Percentiles rank a stretch among this genome's conserved stretches.
Conservation (phyloP, 768 basidiomycete species). For the Cystobasidium ongulense region DNA sequence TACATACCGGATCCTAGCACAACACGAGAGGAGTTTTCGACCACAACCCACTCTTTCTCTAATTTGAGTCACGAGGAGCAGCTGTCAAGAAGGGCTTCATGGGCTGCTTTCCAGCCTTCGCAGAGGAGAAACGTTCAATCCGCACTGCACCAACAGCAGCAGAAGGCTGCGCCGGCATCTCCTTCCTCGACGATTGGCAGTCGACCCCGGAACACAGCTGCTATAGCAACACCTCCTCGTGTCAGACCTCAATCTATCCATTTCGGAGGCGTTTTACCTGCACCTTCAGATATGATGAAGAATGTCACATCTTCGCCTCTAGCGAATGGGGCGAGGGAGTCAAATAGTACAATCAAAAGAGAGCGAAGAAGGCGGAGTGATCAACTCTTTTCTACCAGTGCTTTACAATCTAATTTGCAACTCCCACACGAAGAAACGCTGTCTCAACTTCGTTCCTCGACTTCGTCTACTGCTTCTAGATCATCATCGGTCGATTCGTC, state of each 20-base stretch:
- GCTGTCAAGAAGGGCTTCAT: background rate
- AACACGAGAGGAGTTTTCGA: background rate
- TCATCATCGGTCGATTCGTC: background rate
- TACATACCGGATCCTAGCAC: background rate
- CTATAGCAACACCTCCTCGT: background rate
- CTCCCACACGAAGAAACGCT: background rate
- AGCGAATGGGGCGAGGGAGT: background rate
- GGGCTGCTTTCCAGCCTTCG: background rate
- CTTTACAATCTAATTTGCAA: background rate
- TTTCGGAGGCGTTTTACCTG: background rate
- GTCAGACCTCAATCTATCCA: background rate
- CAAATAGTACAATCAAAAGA: conserved; percentile 3
- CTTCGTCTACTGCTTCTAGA: background rate
- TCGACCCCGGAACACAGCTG: background rate
- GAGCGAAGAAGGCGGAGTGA: conserved; percentile 1
- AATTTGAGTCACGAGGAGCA: background rate
- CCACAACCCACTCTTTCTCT: background rate
- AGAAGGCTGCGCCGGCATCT: no score
- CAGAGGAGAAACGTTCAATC: background rate
- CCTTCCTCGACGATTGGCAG: background rate
- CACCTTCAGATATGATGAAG: background rate
- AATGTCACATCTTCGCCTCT: background rate
- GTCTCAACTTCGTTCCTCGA: background rate
- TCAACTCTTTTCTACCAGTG: background rate
- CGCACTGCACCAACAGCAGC: background rate